A percentile compares a stretch with the other conserved stretches of the same genome.
phyloP scores from a whole-genome alignment of 495 filamentous ascomycete genomes.

The Neurospora terricola region DNA sequence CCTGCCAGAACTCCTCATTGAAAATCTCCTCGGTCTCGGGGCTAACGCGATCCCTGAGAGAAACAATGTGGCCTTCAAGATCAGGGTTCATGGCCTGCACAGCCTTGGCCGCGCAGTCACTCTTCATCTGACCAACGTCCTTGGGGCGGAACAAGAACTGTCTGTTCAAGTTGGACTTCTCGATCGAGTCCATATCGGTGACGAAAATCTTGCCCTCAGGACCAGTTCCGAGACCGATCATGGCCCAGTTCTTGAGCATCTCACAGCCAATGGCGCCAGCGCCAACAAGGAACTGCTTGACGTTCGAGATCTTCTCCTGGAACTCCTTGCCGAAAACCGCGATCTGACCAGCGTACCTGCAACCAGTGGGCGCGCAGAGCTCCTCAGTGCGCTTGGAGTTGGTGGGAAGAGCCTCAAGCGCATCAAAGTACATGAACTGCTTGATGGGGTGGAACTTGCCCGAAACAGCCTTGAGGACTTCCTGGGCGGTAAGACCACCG shows the following conservation, averaged over 20 bases:
- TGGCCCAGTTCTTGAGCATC: conserved; percentile 99
- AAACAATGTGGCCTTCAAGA: conserved; percentile 71
- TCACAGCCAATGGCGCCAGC: conserved; percentile 98
- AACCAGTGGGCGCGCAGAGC: conserved; percentile 68
- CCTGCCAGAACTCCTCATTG: conserved; percentile 87
- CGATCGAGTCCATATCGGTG: conserved; percentile 97
- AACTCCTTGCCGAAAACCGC: conserved; percentile 90
- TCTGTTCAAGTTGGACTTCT: conserved; percentile 97
- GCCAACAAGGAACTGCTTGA: conserved; percentile 88
- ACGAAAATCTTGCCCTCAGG: conserved; percentile 80
- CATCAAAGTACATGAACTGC: conserved; percentile 96
- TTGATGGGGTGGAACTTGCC: conserved; percentile 92
- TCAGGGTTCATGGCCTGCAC: conserved; percentile 94
- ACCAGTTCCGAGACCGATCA: conserved; percentile 90
- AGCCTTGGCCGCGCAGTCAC: conserved; percentile 82
- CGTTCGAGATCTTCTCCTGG: conserved; percentile 84
- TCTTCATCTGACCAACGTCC: conserved; percentile 96
- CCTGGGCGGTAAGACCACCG: conserved; percentile 89
- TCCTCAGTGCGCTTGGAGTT: conserved; percentile 69
- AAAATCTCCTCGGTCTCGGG: conserved; percentile 91
- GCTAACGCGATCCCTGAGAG: conserved; percentile 81
- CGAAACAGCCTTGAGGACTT: conserved; percentile 93
- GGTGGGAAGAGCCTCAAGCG: conserved; percentile 82
- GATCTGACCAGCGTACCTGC: conserved; percentile 93
- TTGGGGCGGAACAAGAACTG: conserved; percentile 93